Base-by-base conservation (phyloP, 2,329 filamentous ascomycete genomes). In the Botrytis paeoniae region DNA sequence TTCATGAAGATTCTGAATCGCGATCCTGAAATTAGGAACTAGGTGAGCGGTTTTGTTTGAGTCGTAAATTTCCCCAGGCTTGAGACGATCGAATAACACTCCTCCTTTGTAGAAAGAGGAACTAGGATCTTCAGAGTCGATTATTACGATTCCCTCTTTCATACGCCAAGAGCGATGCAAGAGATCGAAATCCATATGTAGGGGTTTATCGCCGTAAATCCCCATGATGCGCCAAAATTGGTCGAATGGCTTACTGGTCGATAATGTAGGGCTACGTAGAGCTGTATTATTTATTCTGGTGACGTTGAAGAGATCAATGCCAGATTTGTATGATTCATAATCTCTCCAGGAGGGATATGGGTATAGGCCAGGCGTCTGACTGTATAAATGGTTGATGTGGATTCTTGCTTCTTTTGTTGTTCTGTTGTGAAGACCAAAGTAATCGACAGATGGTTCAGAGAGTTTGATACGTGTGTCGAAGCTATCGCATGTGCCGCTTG, bases 161-260 rank as follows among this genome's bases (percentile, higher is more conserved):
- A 71, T 35, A n/a, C 69, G 59, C 69, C 69, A 71, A 8, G 45
- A 16, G 14, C 39, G 60, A 16, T 71, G 25, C 22, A 39, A 14
- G 18, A 71, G 60, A 20, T 71, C 69, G 12, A 65, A 71, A 54
- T 71, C 69, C 14, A 65, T 32, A 14, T 45, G 41, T 9, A 71
- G 9, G 8, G 59, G 20, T 35, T 61, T n/a, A 1, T 39, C 35
- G 1, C 35, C 45, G 10, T 41, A 68, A 18, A 54, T 68, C 5
- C 64, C 64, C 35, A 54, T 54, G 25, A 68, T 54, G 9, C 45
- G 35, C 45, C 64, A 68, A 35, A 39, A 39, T 29, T 54, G 22
- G 3, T 54, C 35, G 16, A 68, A 68, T 48, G 45, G 35, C 14
- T 54, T 22, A 25, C 9, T 35, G 4, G 2, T 54, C 7, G 16